These are phyloP conservation scores for Acorus gramineus DNA, from an alignment of 106 monocot species.

Conservation along the genomic window DNA sequence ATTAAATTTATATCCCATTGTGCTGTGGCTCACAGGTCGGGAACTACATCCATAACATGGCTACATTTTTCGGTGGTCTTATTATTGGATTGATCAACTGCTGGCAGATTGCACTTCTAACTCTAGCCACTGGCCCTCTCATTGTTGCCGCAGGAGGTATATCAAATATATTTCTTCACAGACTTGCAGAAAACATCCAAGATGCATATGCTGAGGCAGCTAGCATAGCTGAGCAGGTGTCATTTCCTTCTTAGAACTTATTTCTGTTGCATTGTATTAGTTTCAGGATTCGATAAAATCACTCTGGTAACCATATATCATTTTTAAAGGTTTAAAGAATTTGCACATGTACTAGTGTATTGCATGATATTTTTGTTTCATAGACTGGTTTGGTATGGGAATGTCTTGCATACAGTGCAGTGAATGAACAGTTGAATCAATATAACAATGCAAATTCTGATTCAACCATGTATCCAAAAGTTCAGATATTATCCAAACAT, in stretches of 20 bases:
- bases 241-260: background rate
- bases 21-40: constrained; percentile 53
- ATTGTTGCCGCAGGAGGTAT: constrained; percentile 99
- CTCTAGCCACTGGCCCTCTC: constrained; percentile 83
- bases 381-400: too few species aligned
- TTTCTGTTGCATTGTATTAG: background rate
- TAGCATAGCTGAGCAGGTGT: constrained; percentile 98
- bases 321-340: too few species aligned
- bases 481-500: too few species aligned
- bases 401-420: too few species aligned
- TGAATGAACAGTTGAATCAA: too few species aligned
- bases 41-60: constrained; percentile 99
- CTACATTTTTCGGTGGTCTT: constrained; percentile 97
- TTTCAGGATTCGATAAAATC: too few species aligned
- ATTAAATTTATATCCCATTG: too few species aligned
- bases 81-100: constrained; percentile 88
- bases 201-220: constrained; percentile 99
- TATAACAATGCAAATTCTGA: too few species aligned
- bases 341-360: too few species aligned
- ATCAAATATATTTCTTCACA: constrained; percentile 97
- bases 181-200: constrained; percentile 99
- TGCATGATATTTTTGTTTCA: too few species aligned
- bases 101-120: constrained; percentile 98
- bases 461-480: too few species aligned
- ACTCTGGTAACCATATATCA: too few species aligned